Base-by-base conservation (phyloP, 2,329 filamentous ascomycete genomes). In the Ceratocystiopsis sp. region DNA sequence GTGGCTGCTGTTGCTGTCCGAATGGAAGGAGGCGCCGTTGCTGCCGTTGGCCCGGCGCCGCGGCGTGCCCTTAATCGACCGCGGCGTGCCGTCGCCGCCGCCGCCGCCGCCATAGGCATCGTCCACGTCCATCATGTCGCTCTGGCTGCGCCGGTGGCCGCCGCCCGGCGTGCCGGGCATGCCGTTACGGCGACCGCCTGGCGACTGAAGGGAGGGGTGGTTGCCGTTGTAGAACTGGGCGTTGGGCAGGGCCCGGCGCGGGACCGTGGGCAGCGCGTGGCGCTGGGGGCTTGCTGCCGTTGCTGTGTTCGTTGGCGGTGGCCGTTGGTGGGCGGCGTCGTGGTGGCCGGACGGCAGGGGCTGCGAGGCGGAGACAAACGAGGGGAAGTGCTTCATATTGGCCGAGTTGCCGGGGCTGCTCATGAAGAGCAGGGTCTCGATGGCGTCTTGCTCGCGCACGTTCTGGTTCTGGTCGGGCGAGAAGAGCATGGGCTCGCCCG, bases 401-500 rank as follows among this genome's bases (percentile, higher is more conserved):
- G 71, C 66, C 38, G 79, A 80, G 57, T 84, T 82, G 15, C 78
- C 78, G 0, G 81, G 81, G 48, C 79, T 84, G 53, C 82, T 85
- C 75, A 91, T 81, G 54, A 87, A 86, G 21, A 89, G 65, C 19
- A 91, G 61, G 1, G 81, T 80, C 55, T 87, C 83, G 39, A 89
- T 76, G 7, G 84, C 84, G 53, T 89, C 84, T 54, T 86, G 81
- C 55, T 91, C 84, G 42, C 81, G 73, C 10, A 73, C 63, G 18
- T 75, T 76, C 49, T n/a, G n/a, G n/a, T n/a, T n/a, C n/a, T 83
- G 78, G 44, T 78, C 78, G 1, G 78, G 78, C 29, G 80, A 82
- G 47, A 77, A 76, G 5, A 81, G 61, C 15, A 78, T 72, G 9
- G 71, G 66, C 43, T 73, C 69, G 17, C 60, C 57, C 41, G 58